Base-by-base conservation (phyloP, 345 rosid species). In the Populus alba region DNA sequence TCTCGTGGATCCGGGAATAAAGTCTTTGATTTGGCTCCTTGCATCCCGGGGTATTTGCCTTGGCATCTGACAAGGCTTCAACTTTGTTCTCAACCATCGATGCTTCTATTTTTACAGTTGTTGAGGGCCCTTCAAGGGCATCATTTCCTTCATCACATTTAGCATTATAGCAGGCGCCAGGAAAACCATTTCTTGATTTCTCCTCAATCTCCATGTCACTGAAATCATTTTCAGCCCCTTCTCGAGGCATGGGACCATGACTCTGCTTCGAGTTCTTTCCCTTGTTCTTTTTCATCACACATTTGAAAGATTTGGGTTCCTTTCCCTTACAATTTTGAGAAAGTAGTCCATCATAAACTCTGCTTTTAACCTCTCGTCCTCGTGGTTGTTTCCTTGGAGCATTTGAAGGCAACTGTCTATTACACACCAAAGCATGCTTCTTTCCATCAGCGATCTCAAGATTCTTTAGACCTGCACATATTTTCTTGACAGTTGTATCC, bases 311-410 rank as follows among this genome's bases (percentile, higher is more conserved):
- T 75, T 81, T 85, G 65, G 73, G 69, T 66, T 79, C 87, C 43
- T 73, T 81, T 29, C 22, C 78, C 62, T 81, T 89, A 74, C 77
- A 74, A 43, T 78, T 90, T 72, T 80, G 84, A 59, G 84, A 72
- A 70, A 39, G 76, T 72, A 89, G 43, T 5, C 89, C 90, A 86
- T 92, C 95, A 86, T 80, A 94, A 63, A 92, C 97, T 82, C 99
- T 86, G 86, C 99, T 94, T 77, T 91, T 94, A 80, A 94, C 97
- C 86, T 91, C 95, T 70, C 97, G 81, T 62, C 85, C 88, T 83
- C 86, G 83, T 20, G 81, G 53, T 68, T 84, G 88, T 68, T 79
- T 93, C 80, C 80, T 87, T 70, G 87, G 59, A 75, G 84, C 81
- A 66, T 80, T 90, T 35, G 80, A 66, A 62, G 86, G 80, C 71